Evolutionary conservation across 805 yeast species (phyloP), one percentile per base, ranked within the genome.

Genomic region (Saccharomycopsis oosterbeekiorum): DNA sequence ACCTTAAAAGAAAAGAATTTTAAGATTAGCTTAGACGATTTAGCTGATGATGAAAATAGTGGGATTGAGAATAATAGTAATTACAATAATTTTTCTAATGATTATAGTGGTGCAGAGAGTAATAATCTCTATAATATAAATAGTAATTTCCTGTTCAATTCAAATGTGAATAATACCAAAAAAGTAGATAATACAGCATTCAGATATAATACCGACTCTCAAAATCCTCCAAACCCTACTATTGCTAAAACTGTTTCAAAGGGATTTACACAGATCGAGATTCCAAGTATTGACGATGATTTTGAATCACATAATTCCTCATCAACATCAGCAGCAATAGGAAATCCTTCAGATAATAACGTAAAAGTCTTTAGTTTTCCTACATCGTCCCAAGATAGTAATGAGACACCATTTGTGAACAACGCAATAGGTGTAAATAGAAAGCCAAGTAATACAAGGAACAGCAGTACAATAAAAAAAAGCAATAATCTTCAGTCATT

Each of bases 231-330:
- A 1, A 21, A 17, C n/a, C 21, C 34, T 11, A 21, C n/a, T 24
- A 15, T 17, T 4, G 21, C 10, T 21, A 19, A 47, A 12, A 26
- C n/a, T 11, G 8, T 14, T 47, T 47, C 53, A 12, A 47, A 47
- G 21, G 53, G 53, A 19, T 58, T 61, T 42, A 58, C 51, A n/a
- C 64, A 62, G 43, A 62, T 62, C 24, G 64, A 59, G 37, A 62
- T 62, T 39, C 64, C 64, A 14, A 62, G 57, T 36, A 56, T 62
- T 34, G 64, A 62, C 21, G 62, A 61, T 21, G 53, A 47, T 47
- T 24, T 47, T 21, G 53, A 47, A 21, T 15, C 34, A 2, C 53
- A 19, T 12, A 47, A 47, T 47, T 47, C 26, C 10, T 47, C 53
- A 24, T 47, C 53, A 47, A 47, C 4, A 19, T 5, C 53, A 10